Base-by-base conservation (phyloP, 1,284 basidiomycete genomes). In the Cryptococcus depauperatus region DNA sequence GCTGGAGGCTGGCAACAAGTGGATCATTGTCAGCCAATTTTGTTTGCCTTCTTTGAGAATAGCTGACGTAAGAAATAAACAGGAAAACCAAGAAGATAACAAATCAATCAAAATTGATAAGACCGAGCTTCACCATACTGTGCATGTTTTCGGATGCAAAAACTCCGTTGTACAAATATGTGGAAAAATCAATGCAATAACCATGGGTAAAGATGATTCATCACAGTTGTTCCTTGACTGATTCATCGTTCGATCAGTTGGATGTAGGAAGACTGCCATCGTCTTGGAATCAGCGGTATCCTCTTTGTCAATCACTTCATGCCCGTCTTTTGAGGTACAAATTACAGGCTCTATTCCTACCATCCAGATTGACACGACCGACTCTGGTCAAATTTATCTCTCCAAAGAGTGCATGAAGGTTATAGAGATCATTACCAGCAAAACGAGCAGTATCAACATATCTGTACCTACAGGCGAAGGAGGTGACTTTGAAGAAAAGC, bases 141-240 rank as follows among this genome's bases (percentile, higher is more conserved):
- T 98, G 48, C 93, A 89, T 70, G 74, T 98, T 40, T 98, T 83
- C 68, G 83, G 81, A 21, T 96, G 92, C 77, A 95, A 91, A 74
- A 85, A 84, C 61, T 79, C 81, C n/a, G 85, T 85, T 1, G 75
- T 99, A 43, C 73, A 86, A 47, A 76, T 99, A 66, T 84, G 84
- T 64, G 93, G 93, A 64, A 99, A 99, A 74, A 81, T 91, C 59
- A 99, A 98, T 63, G 92, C 91, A 4, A 81, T 98, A 28, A 89
- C 84, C 14, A 74, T 98, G 55, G 79, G 89, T 91, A 62, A 61
- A 82, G 74, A 3, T 35, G 8, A 6, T 5, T 10, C n/a, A 7
- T 5, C 19, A 7, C 11, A 13, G 16, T 25, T 9, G 27, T 10
- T 5, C 1, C 37, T 14, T 35, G 10, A 25, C 41, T 43, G 41